A percentile compares a stretch with the other conserved stretches of the same genome.
phyloP scores from a whole-genome alignment of 139 green algal genomes.

The Trebouxia sp. region DNA sequence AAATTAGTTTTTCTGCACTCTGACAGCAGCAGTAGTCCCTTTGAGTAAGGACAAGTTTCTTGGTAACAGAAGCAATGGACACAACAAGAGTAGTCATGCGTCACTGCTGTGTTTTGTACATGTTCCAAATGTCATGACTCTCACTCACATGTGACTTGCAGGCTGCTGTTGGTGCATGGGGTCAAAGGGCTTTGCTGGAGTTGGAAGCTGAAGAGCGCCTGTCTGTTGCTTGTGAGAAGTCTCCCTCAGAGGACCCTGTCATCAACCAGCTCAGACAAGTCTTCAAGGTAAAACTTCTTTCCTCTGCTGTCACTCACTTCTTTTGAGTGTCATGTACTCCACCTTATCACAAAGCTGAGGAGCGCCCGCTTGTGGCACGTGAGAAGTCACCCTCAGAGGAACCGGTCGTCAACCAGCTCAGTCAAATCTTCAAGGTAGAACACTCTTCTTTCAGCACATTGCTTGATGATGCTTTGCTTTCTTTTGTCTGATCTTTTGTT shows the following conservation, averaged over 20 bases:
- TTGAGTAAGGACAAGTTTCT: too few relatives aligned
- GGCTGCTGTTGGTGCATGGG: constrained; percentile 56
- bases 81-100: too few relatives aligned
- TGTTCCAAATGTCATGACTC: too few relatives aligned
- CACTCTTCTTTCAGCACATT: too few relatives aligned
- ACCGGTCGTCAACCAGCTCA: constrained; percentile 61
- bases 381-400: constrained; percentile 89
- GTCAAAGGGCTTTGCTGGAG: constrained; percentile 62
- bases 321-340: too few relatives aligned
- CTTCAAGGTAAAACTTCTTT: constrained; percentile 52
- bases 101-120: too few relatives aligned
- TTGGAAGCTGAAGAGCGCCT: constrained; percentile 93
- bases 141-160: constrained; percentile 34
- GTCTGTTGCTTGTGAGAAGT: constrained; percentile 92
- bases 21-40: too few relatives aligned
- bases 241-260: constrained; percentile 71
- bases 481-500: background rate
- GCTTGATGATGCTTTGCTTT: background rate
- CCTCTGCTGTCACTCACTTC: constrained; percentile 54
- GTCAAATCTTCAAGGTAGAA: constrained; percentile 61
- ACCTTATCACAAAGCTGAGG: constrained; percentile 93
- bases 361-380: constrained; percentile 87
- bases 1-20: too few relatives aligned
- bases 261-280: constrained; percentile 61
- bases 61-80: too few relatives aligned